Evolutionary conservation across 1,284 basidiomycete genomes (phyloP).

Genomic region (Trametes versicolor): DNA sequence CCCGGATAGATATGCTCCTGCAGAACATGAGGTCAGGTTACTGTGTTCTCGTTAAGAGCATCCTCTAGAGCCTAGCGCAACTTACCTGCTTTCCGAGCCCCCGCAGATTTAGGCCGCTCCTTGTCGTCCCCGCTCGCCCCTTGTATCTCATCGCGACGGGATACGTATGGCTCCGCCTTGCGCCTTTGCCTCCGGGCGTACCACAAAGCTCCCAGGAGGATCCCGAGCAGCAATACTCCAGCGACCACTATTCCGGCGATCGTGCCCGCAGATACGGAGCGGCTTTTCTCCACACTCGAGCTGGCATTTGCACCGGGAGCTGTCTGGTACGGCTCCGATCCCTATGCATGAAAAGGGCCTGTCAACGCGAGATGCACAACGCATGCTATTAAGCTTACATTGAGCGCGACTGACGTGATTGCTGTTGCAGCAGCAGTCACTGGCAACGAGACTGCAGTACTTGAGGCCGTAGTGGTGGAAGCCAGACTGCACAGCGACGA

Average conservation of each 20-base stretch:
- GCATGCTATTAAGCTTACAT: too few relatives aligned
- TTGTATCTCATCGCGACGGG: neutral
- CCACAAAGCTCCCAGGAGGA: neutral
- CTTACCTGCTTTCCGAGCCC: neutral
- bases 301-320: neutral
- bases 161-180: neutral
- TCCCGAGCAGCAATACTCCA: neutral
- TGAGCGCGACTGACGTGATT: too few relatives aligned
- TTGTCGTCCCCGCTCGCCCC: neutral
- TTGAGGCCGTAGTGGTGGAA: too few relatives aligned
- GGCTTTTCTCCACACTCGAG: neutral
- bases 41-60: neutral
- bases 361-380: too few relatives aligned
- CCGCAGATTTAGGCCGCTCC: neutral
- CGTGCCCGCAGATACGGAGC: neutral
- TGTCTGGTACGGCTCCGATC: too few relatives aligned
- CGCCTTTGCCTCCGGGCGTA: constrained; percentile 3
- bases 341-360: too few relatives aligned
- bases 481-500: too few relatives aligned
- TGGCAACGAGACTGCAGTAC: too few relatives aligned
- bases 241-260: constrained; percentile 4
- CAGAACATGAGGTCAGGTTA: neutral
- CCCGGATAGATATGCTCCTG: neutral
- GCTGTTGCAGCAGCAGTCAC: too few relatives aligned
- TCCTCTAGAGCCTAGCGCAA: too few relatives aligned